These are phyloP conservation scores for Malus hybrid DNA, from an alignment of 331 rosid species.

Conservation along the genomic window DNA sequence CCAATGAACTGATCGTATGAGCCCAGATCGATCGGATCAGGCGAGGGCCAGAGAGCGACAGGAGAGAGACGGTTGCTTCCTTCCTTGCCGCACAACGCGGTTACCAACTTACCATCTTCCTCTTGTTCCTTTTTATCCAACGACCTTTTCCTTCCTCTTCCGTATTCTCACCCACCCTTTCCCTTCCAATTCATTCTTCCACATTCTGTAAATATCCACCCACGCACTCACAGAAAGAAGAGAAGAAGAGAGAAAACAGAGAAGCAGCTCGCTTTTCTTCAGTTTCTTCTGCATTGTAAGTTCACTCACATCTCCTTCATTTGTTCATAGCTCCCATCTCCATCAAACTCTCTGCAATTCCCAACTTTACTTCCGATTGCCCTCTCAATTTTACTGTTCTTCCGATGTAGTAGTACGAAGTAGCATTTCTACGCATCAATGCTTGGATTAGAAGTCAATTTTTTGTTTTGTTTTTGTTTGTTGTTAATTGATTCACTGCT, in stretches of 20 bases:
- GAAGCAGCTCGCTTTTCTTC: too few species aligned
- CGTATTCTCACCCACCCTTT: not conserved
- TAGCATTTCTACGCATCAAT: not conserved
- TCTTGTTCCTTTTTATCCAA: not conserved
- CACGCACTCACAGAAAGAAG: too few species aligned
- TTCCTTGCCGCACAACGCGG: not conserved
- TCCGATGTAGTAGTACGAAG: not conserved
- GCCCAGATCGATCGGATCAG: not conserved
- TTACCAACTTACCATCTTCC: not conserved
- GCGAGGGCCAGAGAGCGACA: not conserved
- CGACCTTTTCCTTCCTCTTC: slow-evolving; percentile 11
- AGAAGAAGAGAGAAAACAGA: too few species aligned
- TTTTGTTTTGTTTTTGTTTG: not conserved
- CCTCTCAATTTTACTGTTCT: not conserved
- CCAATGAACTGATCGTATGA: not conserved
- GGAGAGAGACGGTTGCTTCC: too few species aligned
- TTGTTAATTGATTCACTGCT: not conserved
- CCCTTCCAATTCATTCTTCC: too few species aligned
- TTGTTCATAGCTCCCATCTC: too few species aligned
- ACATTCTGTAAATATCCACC: too few species aligned
- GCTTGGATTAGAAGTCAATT: not conserved
- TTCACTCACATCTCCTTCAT: too few species aligned
- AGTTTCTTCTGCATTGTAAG: too few species aligned
- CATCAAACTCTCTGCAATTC: too few species aligned
- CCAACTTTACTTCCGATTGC: not conserved